These are phyloP conservation scores for Serendipita sp. DNA, from an alignment of 768 basidiomycete genomes.

Conservation along the genomic window DNA sequence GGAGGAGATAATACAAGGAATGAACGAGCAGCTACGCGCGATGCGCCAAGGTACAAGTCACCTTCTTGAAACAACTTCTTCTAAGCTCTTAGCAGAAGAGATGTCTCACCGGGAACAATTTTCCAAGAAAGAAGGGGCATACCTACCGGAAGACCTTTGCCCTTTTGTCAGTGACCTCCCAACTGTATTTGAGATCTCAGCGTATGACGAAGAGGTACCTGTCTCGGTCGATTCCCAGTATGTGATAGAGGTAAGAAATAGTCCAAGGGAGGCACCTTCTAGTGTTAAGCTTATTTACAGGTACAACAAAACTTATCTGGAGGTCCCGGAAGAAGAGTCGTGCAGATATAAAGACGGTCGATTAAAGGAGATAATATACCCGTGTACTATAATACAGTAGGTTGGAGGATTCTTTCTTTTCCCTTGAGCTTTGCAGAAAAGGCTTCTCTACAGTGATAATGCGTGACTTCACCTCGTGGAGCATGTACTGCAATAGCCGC, in stretches of 20 bases:
- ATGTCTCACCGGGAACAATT: slow-evolving; percentile 45
- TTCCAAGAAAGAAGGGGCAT: slow-evolving; percentile 53
- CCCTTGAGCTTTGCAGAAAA: slow-evolving; percentile 29
- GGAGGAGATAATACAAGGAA: slow-evolving; percentile 46
- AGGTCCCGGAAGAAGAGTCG: not conserved
- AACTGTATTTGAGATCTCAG: slow-evolving; percentile 52
- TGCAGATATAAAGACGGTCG: not conserved
- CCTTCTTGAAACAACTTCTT: not conserved
- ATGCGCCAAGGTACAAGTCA: slow-evolving; percentile 44
- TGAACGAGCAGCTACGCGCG: slow-evolving; percentile 44
- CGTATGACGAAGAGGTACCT: slow-evolving; percentile 14
- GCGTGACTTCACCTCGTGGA: slow-evolving; percentile 86
- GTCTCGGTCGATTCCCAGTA: not conserved
- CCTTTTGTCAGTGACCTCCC: slow-evolving; percentile 59
- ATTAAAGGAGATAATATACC: no score
- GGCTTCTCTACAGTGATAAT: slow-evolving; percentile 84
- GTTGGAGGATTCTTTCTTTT: not conserved
- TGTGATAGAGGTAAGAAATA: not conserved
- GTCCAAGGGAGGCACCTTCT: not conserved
- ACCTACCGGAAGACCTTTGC: slow-evolving; percentile 68
- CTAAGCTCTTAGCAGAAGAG: slow-evolving; percentile 37
- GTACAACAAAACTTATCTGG: not conserved
- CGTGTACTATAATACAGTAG: not conserved
- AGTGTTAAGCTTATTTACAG: not conserved
- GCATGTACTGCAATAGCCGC: slow-evolving; percentile 90